Evolutionary conservation across 805 yeast genomes (phyloP).

Genomic region (Saccharomycopsis amapae): DNA sequence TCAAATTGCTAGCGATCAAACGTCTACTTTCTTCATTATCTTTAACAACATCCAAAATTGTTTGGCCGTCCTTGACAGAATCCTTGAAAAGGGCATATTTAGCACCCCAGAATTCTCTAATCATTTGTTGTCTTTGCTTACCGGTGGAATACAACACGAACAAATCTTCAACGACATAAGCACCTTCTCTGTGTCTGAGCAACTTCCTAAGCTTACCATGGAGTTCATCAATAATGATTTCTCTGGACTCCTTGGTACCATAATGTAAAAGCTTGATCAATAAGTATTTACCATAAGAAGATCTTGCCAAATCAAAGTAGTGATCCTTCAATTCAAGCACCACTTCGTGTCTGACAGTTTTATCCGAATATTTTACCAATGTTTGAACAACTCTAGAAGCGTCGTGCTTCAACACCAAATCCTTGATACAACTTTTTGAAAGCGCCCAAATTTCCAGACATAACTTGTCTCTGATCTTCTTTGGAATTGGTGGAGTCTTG

Average conservation of each 20-base stretch:
- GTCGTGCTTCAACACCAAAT: slow-evolving; percentile 89
- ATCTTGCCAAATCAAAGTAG: slow-evolving; percentile 76
- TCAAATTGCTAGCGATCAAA: slow-evolving; percentile 65
- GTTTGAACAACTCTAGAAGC: slow-evolving; percentile 96
- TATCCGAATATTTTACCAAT: slow-evolving; percentile 75
- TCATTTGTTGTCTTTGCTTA: slow-evolving; percentile 83
- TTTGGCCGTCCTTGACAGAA: slow-evolving; percentile 52
- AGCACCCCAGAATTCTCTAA: slow-evolving; percentile 95
- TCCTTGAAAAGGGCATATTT: slow-evolving; percentile 88
- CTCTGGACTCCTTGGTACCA: slow-evolving; percentile 79
- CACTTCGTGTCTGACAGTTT: slow-evolving; percentile 68
- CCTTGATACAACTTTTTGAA: slow-evolving; percentile 68
- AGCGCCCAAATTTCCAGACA: slow-evolving; percentile 82
- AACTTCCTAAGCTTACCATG: slow-evolving; percentile 87
- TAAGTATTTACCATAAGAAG: slow-evolving; percentile 89
- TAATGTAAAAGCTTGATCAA: slow-evolving; percentile 85
- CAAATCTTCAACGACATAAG: slow-evolving; percentile 92
- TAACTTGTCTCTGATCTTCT: slow-evolving; percentile 65
- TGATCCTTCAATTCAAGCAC: slow-evolving; percentile 48
- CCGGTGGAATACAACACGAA: slow-evolving; percentile 77
- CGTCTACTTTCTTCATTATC: slow-evolving; percentile 74
- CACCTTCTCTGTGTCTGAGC: slow-evolving; percentile 97
- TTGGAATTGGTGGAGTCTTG: slow-evolving; percentile 73
- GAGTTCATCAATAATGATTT: slow-evolving; percentile 68
- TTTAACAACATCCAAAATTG: slow-evolving; percentile 55